Percentiles rank a stretch among this genome's conserved stretches.
phyloP scores from a whole-genome alignment of 306 rosid species.

The Lathyrus sativus region DNA sequence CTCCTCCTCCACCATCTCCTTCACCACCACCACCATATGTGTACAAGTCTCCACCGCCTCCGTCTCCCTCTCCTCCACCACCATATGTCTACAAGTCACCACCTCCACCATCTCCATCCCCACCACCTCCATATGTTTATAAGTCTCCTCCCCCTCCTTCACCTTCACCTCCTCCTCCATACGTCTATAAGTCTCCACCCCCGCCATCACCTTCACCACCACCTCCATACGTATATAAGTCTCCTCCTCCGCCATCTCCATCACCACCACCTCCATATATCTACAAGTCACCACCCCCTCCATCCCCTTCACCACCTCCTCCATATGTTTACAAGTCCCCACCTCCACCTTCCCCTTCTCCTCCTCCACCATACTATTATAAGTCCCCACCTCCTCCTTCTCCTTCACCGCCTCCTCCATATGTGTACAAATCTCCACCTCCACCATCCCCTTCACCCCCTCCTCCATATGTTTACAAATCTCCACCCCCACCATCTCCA shows the following conservation, averaged over 20 bases:
- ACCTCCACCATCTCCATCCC: background rate
- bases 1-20: constrained; percentile 6
- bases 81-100: background rate
- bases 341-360: no score
- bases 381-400: background rate
- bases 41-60: background rate
- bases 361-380: no score
- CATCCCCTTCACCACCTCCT: background rate
- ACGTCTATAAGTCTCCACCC: background rate
- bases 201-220: background rate
- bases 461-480: background rate
- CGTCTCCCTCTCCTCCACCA: constrained; percentile 32
- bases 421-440: background rate
- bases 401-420: background rate
- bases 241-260: background rate
- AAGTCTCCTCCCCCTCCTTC: background rate
- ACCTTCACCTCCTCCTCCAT: background rate
- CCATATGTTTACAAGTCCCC: no score
- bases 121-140: constrained; percentile 25
- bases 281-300: constrained; percentile 28
- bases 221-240: background rate
- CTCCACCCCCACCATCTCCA: background rate
- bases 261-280: constrained; percentile 19
- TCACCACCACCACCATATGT: constrained; percentile 17
- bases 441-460: background rate